Conservation (phyloP, 2,329 filamentous ascomycete genomes). For the Epichloe festucae region DNA sequence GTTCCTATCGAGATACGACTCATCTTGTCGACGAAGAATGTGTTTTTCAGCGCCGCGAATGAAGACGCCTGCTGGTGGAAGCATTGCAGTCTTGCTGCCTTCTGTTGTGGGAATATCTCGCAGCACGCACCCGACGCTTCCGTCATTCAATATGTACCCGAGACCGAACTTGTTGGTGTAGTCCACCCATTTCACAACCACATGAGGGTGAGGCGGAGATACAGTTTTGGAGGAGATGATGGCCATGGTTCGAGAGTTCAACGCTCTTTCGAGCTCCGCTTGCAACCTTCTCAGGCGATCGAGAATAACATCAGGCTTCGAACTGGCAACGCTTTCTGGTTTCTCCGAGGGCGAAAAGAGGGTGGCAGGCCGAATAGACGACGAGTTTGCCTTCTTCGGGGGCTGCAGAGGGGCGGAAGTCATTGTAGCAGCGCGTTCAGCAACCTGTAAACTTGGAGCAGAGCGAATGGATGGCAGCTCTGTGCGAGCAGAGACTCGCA, state of each 20-base stretch:
- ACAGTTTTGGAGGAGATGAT: slow-evolving; percentile 42
- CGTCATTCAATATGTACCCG: slow-evolving; percentile 72
- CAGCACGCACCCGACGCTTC: slow-evolving; percentile 61
- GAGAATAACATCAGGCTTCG: slow-evolving; percentile 45
- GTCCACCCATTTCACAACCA: slow-evolving; percentile 73
- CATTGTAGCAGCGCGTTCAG: slow-evolving; percentile 18
- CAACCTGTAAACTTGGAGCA: slow-evolving; percentile 14
- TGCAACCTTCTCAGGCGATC: slow-evolving; percentile 43
- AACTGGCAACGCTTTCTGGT: slow-evolving; percentile 35
- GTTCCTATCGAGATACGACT: slow-evolving; percentile 40
- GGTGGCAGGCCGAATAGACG: slow-evolving; percentile 27
- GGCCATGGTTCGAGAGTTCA: slow-evolving; percentile 51
- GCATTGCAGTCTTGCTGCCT: slow-evolving; percentile 34
- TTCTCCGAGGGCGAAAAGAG: slow-evolving; percentile 44
- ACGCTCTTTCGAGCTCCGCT: slow-evolving; percentile 45
- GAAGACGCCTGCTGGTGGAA: slow-evolving; percentile 60
- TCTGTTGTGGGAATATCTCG: slow-evolving; percentile 41
- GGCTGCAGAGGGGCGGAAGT: slow-evolving; percentile 12
- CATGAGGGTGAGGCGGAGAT: slow-evolving; percentile 43
- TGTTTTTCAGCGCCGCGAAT: slow-evolving; percentile 60
- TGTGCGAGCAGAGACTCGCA: slow-evolving; percentile 17
- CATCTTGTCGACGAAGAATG: slow-evolving; percentile 47
- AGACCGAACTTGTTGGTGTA: slow-evolving; percentile 80
- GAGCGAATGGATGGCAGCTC: slow-evolving; percentile 16
- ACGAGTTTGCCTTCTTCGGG: slow-evolving; percentile 16